Percentiles rank a stretch among this genome's conserved stretches.
These are phyloP conservation scores for Backusella liffmaniae DNA, from an alignment of 192 early-diverging fungal genomes.

Conservation along the genomic window DNA sequence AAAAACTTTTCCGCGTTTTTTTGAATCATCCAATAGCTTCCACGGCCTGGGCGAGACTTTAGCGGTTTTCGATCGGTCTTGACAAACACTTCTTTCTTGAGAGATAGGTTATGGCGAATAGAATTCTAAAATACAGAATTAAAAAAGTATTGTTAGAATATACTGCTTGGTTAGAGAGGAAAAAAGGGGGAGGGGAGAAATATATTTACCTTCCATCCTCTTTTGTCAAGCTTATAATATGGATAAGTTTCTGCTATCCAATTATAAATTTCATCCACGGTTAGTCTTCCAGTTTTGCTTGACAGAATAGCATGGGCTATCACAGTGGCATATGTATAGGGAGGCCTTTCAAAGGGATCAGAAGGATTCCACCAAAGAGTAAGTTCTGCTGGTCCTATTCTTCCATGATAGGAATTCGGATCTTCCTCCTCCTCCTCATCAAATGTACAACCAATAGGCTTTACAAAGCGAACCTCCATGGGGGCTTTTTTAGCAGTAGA, in stretches of 20 bases:
- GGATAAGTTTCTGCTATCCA: conserved; percentile 73
- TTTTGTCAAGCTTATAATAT: conserved; percentile 56
- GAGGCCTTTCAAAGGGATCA: conserved; percentile 42
- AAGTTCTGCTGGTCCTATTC: background rate
- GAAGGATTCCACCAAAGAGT: conserved; percentile 22
- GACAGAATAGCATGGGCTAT: conserved; percentile 76
- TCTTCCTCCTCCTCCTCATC: background rate
- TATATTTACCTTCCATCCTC: conserved; percentile 72
- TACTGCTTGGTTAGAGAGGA: background rate
- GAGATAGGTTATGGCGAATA: conserved; percentile 84
- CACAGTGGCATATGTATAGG: conserved; percentile 76
- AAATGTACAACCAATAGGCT: background rate
- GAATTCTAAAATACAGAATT: conserved; percentile 69
- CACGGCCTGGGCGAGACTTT: conserved; percentile 60
- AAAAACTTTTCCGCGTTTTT: conserved; percentile 24
- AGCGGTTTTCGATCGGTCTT: conserved; percentile 65
- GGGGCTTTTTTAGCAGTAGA: background rate
- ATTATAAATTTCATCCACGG: conserved; percentile 79
- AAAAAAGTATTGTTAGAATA: background rate
- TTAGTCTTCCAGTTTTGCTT: conserved; percentile 53
- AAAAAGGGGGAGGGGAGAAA: background rate
- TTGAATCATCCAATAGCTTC: conserved; percentile 62
- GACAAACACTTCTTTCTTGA: conserved; percentile 72
- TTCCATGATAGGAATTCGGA: background rate
- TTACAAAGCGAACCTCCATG: background rate